A percentile compares a stretch with the other conserved stretches of the same genome.
phyloP scores from a whole-genome alignment of 495 filamentous ascomycete genomes.

The Penicillium nucicola region DNA sequence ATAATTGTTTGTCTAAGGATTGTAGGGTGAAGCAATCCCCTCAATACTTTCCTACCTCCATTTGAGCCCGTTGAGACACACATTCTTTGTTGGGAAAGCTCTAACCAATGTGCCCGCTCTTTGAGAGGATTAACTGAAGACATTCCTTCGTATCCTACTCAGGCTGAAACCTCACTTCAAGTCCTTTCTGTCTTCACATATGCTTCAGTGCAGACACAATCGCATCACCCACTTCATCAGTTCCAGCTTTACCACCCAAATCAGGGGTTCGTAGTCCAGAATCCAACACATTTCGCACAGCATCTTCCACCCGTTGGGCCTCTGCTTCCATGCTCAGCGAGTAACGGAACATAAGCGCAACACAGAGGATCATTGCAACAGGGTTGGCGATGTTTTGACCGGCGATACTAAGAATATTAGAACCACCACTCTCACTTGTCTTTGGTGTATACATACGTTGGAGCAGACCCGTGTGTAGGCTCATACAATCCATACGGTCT shows the following conservation, averaged over 20 bases:
- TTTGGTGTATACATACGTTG: slow-evolving; percentile 22
- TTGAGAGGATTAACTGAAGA: too few relatives aligned
- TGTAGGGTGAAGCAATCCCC: too few relatives aligned
- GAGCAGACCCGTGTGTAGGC: slow-evolving; percentile 42
- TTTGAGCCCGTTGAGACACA: too few relatives aligned
- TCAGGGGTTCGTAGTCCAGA: slow-evolving; percentile 71
- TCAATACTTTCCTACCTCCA: too few relatives aligned
- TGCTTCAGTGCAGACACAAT: slow-evolving; percentile 64
- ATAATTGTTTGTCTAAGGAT: too few relatives aligned
- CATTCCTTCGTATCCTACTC: too few relatives aligned
- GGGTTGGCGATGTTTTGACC: slow-evolving; percentile 55
- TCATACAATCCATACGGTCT: slow-evolving; percentile 39
- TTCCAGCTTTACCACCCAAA: slow-evolving; percentile 69
- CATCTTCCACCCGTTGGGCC: slow-evolving; percentile 72
- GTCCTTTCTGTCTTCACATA: slow-evolving; percentile 14
- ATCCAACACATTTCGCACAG: slow-evolving; percentile 75
- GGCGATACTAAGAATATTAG: slow-evolving; percentile 23
- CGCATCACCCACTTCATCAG: slow-evolving; percentile 79
- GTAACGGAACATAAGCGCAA: slow-evolving; percentile 91
- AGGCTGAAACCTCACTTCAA: too few relatives aligned
- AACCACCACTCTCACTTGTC: not conserved
- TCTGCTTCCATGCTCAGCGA: slow-evolving; percentile 73
- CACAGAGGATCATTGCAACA: slow-evolving; percentile 77
- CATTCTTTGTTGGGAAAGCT: too few relatives aligned
- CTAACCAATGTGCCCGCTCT: too few relatives aligned